Evolutionary conservation across 441 rosid species (phyloP).

Genomic region (Erysimum cheiri): DNA sequence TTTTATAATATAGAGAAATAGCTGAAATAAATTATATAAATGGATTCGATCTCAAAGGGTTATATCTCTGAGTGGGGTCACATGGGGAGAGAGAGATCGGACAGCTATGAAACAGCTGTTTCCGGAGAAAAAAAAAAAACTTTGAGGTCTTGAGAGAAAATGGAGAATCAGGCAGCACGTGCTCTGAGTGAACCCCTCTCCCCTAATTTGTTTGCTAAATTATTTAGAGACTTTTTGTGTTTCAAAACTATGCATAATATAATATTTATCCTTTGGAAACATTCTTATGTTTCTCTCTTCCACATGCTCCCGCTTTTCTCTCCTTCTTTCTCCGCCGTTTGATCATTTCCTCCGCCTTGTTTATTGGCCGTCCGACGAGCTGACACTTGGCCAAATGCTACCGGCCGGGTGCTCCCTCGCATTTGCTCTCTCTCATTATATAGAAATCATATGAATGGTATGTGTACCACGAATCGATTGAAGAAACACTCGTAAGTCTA

Average conservation of each 20-base stretch:
- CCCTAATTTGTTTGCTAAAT: slow-evolving; percentile 34
- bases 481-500: not conserved
- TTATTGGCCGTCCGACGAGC: slow-evolving; percentile 25
- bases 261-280: slow-evolving; percentile 37
- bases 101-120: slow-evolving; percentile 81
- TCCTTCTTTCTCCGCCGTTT: slow-evolving; percentile 39
- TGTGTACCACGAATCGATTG: slow-evolving; percentile 1
- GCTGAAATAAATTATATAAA: slow-evolving; percentile 27
- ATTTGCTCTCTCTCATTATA: not conserved
- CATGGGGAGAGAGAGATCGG: slow-evolving; percentile 63
- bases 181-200: slow-evolving; percentile 62
- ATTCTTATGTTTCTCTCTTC: slow-evolving; percentile 44
- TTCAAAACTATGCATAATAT: slow-evolving; percentile 27
- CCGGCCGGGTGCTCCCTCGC: not conserved
- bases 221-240: not conserved
- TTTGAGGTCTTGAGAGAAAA: slow-evolving; percentile 49
- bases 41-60: slow-evolving; percentile 43
- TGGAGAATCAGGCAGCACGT: slow-evolving; percentile 76
- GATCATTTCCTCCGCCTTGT: slow-evolving; percentile 38
- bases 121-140: not conserved
- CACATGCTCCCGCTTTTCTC: slow-evolving; percentile 29
- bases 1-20: slow-evolving; percentile 27
- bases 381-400: slow-evolving; percentile 22
- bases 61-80: slow-evolving; percentile 46
- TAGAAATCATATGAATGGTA: not conserved